A percentile compares a stretch with the other conserved stretches of the same genome.
These are phyloP conservation scores for Cordyceps cicadae DNA, from an alignment of 2,329 filamentous ascomycete genomes.

Conservation along the genomic window DNA sequence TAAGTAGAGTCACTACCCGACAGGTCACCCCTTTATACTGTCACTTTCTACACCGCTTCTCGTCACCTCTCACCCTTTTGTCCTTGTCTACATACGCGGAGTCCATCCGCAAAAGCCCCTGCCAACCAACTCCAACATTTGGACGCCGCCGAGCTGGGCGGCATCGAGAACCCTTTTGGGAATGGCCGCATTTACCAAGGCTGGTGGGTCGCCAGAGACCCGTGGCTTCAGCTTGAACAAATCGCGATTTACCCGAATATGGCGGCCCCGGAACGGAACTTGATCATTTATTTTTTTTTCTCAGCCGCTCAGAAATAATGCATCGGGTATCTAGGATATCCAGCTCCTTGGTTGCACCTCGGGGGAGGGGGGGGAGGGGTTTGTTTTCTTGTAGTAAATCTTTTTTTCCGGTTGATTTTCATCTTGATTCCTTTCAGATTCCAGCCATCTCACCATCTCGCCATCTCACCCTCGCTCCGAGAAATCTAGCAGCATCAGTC, in stretches of 20 bases:
- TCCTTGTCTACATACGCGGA: background rate
- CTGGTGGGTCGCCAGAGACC: background rate
- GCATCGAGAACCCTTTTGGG: slow-evolving; percentile 10
- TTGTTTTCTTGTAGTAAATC: too few relatives aligned
- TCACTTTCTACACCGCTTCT: too few relatives aligned
- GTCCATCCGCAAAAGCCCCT: background rate
- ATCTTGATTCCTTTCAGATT: background rate
- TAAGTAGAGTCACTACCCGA: too few relatives aligned
- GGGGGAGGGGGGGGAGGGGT: too few relatives aligned
- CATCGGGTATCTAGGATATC: background rate
- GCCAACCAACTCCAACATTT: too few relatives aligned
- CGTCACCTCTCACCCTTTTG: background rate
- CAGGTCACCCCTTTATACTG: too few relatives aligned
- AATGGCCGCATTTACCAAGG: background rate
- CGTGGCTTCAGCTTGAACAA: background rate
- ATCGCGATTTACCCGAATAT: too few relatives aligned
- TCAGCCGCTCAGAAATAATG: background rate
- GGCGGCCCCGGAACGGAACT: background rate
- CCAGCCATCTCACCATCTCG: background rate
- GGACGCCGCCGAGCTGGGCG: background rate
- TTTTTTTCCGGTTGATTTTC: background rate
- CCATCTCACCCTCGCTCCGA: background rate
- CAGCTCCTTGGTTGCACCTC: background rate
- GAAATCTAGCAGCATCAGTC: background rate
- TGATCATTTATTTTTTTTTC: background rate